Evolutionary conservation across 371 early-diverging fungal genomes (phyloP).

Genomic region (Haplosporangium sp.): DNA sequence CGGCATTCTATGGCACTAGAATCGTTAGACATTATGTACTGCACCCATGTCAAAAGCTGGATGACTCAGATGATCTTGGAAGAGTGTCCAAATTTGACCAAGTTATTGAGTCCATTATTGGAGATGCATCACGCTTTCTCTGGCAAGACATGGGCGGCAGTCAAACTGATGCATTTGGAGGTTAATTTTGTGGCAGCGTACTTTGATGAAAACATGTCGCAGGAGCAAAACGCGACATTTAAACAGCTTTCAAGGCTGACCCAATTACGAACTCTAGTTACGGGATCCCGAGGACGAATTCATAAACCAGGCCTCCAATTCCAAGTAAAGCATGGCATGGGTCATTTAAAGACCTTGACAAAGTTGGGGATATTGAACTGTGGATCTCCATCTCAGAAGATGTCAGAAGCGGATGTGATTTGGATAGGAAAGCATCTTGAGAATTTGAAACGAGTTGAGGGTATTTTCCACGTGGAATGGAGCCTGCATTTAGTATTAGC

Average conservation of each 20-base stretch:
- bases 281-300: background rate
- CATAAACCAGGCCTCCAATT: slow-evolving; percentile 1
- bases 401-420: slow-evolving; percentile 5
- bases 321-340: slow-evolving; percentile 12
- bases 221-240: slow-evolving; percentile 25
- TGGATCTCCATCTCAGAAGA: background rate
- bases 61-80: slow-evolving; percentile 36
- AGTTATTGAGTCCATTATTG: slow-evolving; percentile 9
- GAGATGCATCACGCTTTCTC: slow-evolving; percentile 23
- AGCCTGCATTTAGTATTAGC: slow-evolving; percentile 8
- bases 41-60: slow-evolving; percentile 31
- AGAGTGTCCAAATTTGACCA: slow-evolving; percentile 17
- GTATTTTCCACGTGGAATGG: slow-evolving; percentile 14
- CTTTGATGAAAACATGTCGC: background rate
- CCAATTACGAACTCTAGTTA: slow-evolving; percentile 9
- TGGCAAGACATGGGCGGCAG: slow-evolving; percentile 31
- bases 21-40: slow-evolving; percentile 25
- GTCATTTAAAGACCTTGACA: slow-evolving; percentile 14
- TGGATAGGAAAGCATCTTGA: slow-evolving; percentile 21
- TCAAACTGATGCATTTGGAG: slow-evolving; percentile 15
- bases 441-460: slow-evolving; percentile 13
- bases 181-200: background rate
- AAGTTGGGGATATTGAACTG: slow-evolving; percentile 13
- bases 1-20: slow-evolving; percentile 21
- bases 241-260: slow-evolving; percentile 13